Conservation (phyloP, 805 yeast species). For the Cyberlindnera mississippiensis region DNA sequence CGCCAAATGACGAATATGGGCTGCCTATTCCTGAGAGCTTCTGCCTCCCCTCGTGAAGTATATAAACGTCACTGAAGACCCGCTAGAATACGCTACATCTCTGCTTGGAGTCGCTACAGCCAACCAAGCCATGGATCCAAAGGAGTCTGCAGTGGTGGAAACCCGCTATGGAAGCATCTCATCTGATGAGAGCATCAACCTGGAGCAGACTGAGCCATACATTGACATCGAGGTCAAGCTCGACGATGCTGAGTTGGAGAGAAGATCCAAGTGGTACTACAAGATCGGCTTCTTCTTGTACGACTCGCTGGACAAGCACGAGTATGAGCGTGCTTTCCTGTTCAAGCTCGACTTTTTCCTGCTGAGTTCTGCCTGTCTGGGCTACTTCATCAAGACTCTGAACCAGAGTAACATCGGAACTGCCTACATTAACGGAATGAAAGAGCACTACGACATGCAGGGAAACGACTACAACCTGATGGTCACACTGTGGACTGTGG, state of each 20-base stretch:
- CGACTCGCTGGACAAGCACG: conserved; percentile 34
- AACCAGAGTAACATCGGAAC: conserved; percentile 40
- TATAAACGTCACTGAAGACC: too few relatives aligned
- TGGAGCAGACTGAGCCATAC: too few relatives aligned
- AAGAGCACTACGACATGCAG: conserved; percentile 38
- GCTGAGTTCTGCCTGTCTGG: conserved; percentile 39
- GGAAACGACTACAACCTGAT: conserved; percentile 41
- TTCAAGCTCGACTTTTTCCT: conserved; percentile 37
- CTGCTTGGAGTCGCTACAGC: too few relatives aligned
- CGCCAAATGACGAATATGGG: too few relatives aligned
- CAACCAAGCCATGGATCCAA: too few relatives aligned
- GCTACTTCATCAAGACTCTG: conserved; percentile 43
- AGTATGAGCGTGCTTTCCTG: conserved; percentile 32
- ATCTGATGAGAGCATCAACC: too few relatives aligned
- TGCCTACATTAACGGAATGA: conserved; percentile 47
- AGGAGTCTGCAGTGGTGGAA: too few relatives aligned
- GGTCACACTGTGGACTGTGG: conserved; percentile 45
- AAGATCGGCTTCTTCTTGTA: conserved; percentile 20
- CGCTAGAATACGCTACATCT: too few relatives aligned
- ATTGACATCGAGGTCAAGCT: too few relatives aligned
- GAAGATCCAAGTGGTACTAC: conserved; percentile 5
- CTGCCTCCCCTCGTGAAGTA: too few relatives aligned
- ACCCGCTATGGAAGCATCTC: too few relatives aligned
- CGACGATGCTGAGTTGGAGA: background rate
- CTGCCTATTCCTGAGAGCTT: too few relatives aligned